A percentile compares a stretch with the other conserved stretches of the same genome.
phyloP scores from a whole-genome alignment of 2,329 filamentous ascomycete species.

The Mollisiaceae sp. region DNA sequence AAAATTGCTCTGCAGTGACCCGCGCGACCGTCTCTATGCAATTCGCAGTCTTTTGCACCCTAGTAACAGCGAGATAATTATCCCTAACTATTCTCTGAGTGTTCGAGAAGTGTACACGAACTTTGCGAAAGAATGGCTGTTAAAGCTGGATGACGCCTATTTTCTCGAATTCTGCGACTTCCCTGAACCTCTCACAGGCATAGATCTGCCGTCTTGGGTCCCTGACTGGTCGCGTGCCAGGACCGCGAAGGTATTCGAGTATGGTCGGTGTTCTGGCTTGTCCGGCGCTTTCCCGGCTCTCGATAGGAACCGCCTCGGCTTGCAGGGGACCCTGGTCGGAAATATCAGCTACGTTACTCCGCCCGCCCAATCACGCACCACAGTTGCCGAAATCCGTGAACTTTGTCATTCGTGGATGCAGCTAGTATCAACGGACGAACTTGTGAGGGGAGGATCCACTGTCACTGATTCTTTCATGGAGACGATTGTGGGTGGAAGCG shows the following conservation, averaged over 20 bases:
- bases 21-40: constrained; percentile 18
- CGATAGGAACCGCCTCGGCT: not conserved
- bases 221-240: not conserved
- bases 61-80: not conserved
- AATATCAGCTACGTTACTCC: not conserved
- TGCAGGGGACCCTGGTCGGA: constrained; percentile 1
- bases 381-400: not conserved
- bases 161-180: constrained; percentile 5
- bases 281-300: not conserved
- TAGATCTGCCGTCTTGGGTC: constrained; percentile 18
- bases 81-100: constrained; percentile 11
- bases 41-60: constrained; percentile 1
- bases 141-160: not conserved
- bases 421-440: not conserved
- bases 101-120: constrained; percentile 5
- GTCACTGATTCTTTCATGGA: constrained; percentile 5
- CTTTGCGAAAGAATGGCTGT: constrained; percentile 4
- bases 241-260: too few species aligned
- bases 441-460: not conserved
- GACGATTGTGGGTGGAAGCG: not conserved
- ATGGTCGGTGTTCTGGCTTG: not conserved
- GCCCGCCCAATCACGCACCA: too few species aligned
- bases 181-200: not conserved
- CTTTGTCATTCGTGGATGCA: constrained; percentile 4
- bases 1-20: constrained; percentile 5